Base-by-base conservation (phyloP, 306 rosid species). In the Pyrus communis region DNA sequence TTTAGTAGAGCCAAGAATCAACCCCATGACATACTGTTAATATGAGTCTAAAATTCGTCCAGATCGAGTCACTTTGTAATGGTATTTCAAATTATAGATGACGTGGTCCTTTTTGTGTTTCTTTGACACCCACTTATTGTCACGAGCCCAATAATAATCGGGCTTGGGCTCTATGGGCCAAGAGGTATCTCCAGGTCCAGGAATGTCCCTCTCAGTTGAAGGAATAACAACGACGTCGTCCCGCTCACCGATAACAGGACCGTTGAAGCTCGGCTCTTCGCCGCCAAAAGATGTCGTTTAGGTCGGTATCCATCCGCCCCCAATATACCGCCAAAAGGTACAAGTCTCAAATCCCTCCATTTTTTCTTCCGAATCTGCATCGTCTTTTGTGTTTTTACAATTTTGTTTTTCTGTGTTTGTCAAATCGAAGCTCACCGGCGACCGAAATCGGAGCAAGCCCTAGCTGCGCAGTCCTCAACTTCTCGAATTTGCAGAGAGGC, bases 311-410 rank as follows among this genome's bases (percentile, higher is more conserved):
- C 73, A 69, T 6, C 71, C 30, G 33, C 70, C 79, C 82, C 69
- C 84, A 69, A 6, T 42, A 79, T 72, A 23, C 82, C 25, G 49
- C 69, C 54, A 58, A 86, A 23, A 83, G 87, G 93, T 89, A 25
- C 19, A 27, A 27, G 14, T 15, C 67, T 61, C 67, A 35, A 42
- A 30, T 21, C 46, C 75, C 46, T 73, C 58, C 19, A 15, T 68
- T 6, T 2, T 7, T 45, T 2, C 60, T 75, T 60, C 55, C 76
- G n/a, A 42, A 21, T 78, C 7, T 15, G 64, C 60, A 40, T 11
- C 19, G 11, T 15, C 52, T 15, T 73, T 71, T 73, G 15, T 1
- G 11, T 70, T 5, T 15, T 17, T 33, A 22, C 35, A 49, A 60
- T 12, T 13, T 4, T 21, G 23, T 17, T 54, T 68, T 7, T 46